A percentile compares a stretch with the other conserved stretches of the same genome.
Evolutionary conservation across 345 rosid genomes (phyloP).

Genomic region (Aurinia saxatilis): DNA sequence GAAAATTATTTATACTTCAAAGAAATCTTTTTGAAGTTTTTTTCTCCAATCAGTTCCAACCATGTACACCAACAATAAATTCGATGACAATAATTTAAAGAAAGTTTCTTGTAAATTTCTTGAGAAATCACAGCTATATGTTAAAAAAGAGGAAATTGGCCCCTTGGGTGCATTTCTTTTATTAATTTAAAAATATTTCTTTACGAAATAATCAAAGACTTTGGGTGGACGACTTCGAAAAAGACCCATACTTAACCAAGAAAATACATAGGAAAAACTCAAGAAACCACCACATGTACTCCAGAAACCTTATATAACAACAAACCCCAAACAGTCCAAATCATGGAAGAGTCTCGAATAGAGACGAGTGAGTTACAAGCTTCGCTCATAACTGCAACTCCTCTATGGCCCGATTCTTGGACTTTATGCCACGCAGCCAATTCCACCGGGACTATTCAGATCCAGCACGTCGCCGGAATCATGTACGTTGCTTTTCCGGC

Average conservation of each 20-base stretch:
- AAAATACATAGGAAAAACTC: not conserved
- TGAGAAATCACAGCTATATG: too few relatives aligned
- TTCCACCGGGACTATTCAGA: constrained; percentile 15
- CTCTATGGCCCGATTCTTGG: constrained; percentile 53
- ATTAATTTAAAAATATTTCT: too few relatives aligned
- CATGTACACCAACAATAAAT: too few relatives aligned
- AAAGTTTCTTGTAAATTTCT: too few relatives aligned
- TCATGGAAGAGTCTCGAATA: constrained; percentile 36
- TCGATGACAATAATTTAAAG: too few relatives aligned
- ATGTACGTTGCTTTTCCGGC: constrained; percentile 53
- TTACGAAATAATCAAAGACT: not conserved
- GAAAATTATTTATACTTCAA: too few relatives aligned
- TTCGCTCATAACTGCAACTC: constrained; percentile 47
- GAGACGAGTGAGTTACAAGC: constrained; percentile 83
- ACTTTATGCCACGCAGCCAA: constrained; percentile 29
- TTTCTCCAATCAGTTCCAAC: too few relatives aligned
- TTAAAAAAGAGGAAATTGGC: too few relatives aligned
- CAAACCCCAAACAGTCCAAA: not conserved
- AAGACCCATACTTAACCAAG: not conserved
- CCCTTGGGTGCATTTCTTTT: too few relatives aligned
- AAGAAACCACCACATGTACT: not conserved
- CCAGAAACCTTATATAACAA: not conserved
- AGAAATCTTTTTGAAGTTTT: too few relatives aligned
- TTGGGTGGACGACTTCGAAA: not conserved
- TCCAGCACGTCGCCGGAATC: constrained; percentile 27